Evolutionary conservation across 2,329 filamentous ascomycete species (phyloP), one percentile per base, ranked within the genome.

Genomic region (Xylariaceae sp.): DNA sequence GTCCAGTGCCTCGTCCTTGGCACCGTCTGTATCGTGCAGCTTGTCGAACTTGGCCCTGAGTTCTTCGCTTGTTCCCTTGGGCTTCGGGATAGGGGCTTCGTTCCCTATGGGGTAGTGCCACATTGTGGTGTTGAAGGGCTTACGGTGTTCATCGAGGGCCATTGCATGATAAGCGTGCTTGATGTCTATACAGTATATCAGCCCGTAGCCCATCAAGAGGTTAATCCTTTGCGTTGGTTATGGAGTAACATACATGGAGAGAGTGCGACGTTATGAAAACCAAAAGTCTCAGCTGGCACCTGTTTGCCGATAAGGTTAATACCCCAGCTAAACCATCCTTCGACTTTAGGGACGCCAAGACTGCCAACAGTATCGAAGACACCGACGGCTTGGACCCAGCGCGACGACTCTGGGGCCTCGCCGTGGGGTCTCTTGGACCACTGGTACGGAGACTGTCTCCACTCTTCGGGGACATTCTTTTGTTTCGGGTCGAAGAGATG

Each of bases 281-380:
- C n/a, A 5, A 5, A 16, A 20, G 37, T 37, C 16, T 19, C n/a
- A n/a, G n/a, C n/a, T n/a, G n/a, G n/a, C n/a, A n/a, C n/a, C n/a
- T n/a, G n/a, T n/a, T n/a, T n/a, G n/a, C n/a, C n/a, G n/a, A n/a
- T n/a, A n/a, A n/a, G n/a, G n/a, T n/a, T n/a, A n/a, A n/a, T n/a
- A n/a, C 44, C 42, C 39, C 44, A 6, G 44, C 44, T 19, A 37
- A 40, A 10, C 39, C 44, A 14, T 22, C 25, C 44, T 40, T 34
- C 11, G n/a, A n/a, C n/a, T n/a, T 44, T 48, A 3, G 37, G 22
- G 2, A 20, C 22, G 11, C 45, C 45, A 5, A 48, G 37, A 16
- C 40, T 44, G 12, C 45, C 45, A 19, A 48, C 45, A 5, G 45
- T 48, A 21, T 48, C 45, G 22, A 21, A 48, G 3, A 48, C 45